phyloP scores from a whole-genome alignment of 148 eudicot species.

The Limonium bicolor region DNA sequence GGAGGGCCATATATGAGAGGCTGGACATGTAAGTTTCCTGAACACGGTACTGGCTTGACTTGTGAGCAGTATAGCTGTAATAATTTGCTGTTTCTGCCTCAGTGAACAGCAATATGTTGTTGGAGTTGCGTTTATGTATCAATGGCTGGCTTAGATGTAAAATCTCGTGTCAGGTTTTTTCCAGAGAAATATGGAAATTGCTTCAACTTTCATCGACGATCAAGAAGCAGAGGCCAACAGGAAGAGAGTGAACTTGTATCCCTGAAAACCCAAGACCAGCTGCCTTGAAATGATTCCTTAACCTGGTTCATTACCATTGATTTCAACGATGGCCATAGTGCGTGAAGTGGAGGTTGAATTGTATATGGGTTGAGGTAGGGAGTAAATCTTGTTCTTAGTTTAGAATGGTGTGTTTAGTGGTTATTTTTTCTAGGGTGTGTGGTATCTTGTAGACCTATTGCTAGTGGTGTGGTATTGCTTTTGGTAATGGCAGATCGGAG shows the following conservation, averaged over 20 bases:
- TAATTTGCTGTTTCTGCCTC: neutral
- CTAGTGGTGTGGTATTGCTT: too few species aligned
- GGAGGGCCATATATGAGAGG: constrained; percentile 63
- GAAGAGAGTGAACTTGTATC: constrained; percentile 68
- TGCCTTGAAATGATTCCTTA: too few species aligned
- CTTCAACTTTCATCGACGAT: constrained; percentile 39
- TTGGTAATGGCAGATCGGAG: too few species aligned
- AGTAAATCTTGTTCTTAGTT: too few species aligned
- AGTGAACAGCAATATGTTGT: neutral
- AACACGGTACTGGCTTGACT: neutral
- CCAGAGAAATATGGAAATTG: constrained; percentile 65
- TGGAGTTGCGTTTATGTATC: neutral
- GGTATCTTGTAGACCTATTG: too few species aligned
- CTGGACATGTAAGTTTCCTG: constrained; percentile 69
- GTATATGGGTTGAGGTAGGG: too few species aligned
- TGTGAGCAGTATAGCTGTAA: neutral
- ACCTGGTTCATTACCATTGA: too few species aligned
- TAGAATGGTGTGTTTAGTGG: too few species aligned
- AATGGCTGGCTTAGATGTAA: neutral
- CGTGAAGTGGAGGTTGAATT: too few species aligned
- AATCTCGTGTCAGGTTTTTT: constrained; percentile 28
- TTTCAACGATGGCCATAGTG: too few species aligned
- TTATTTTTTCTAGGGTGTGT: too few species aligned
- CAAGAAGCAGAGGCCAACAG: constrained; percentile 38
- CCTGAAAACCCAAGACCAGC: constrained; percentile 42